Conservation (phyloP, 331 rosid species). For the Cydonia oblonga region DNA sequence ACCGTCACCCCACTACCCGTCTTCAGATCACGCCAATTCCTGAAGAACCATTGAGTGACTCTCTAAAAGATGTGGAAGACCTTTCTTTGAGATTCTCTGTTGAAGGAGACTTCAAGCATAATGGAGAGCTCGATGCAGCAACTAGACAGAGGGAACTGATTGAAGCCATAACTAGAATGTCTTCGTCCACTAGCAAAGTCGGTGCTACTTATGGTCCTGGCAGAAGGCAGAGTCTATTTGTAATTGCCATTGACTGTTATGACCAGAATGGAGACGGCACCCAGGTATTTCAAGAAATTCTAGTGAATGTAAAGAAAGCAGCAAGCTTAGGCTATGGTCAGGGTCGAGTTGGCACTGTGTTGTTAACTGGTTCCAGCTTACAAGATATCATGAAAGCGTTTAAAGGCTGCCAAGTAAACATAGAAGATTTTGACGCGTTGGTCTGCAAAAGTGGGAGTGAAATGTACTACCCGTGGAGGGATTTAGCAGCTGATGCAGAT, state of each 20-base stretch:
- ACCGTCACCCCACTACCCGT: conserved; percentile 49
- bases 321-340: conserved; percentile 27
- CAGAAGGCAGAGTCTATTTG: conserved; percentile 56
- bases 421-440: conserved; percentile 59
- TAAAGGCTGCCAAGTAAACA: conserved; percentile 33
- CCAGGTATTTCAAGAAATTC: conserved; percentile 23
- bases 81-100: conserved; percentile 66
- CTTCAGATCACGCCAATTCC: conserved; percentile 44
- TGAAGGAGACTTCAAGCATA: conserved; percentile 49
- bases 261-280: conserved; percentile 35
- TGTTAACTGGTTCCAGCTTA: conserved; percentile 51
- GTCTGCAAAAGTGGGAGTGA: conserved; percentile 76
- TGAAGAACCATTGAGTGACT: conserved; percentile 77
- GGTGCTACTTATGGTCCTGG: conserved; percentile 44
- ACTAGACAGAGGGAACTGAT: conserved; percentile 60
- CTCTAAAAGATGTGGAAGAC: conserved; percentile 61
- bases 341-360: conserved; percentile 42
- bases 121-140: conserved; percentile 45
- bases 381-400: conserved; percentile 51
- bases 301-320: conserved; percentile 39
- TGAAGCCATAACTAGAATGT: conserved; percentile 51
- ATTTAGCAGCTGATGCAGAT: conserved; percentile 48
- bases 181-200: conserved; percentile 29
- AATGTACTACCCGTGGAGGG: conserved; percentile 74
- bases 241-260: conserved; percentile 58